A percentile compares a stretch with the other conserved stretches of the same genome.
Evolutionary conservation across 2,329 filamentous ascomycete species (phyloP).

Genomic region (Thelonectria rubi): DNA sequence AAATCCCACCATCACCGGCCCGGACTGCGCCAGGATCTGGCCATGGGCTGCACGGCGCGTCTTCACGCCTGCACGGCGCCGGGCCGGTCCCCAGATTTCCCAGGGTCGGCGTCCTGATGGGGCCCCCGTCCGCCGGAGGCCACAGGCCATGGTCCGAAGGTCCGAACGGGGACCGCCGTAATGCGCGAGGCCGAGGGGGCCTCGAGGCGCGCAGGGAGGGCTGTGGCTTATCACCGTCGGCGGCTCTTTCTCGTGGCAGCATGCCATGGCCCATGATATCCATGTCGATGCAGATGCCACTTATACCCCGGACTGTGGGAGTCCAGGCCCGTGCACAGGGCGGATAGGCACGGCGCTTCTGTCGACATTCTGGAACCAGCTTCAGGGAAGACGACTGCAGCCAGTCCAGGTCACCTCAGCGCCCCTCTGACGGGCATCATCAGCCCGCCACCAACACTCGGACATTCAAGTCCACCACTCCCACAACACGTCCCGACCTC

Average conservation of each 20-base stretch:
- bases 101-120: conserved; percentile 7
- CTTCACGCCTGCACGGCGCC: conserved; percentile 28
- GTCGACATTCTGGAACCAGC: conserved; percentile 40
- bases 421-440: background rate
- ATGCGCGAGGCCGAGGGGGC: conserved; percentile 22
- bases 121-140: conserved; percentile 14
- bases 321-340: conserved; percentile 25
- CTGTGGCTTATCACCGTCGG: conserved; percentile 29
- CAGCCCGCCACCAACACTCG: conserved; percentile 6
- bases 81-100: conserved; percentile 33
- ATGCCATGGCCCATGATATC: conserved; percentile 18
- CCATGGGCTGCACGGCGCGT: conserved; percentile 12
- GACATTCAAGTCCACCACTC: conserved; percentile 14
- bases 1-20: conserved; percentile 28
- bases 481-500: conserved; percentile 13
- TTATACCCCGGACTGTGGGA: conserved; percentile 29
- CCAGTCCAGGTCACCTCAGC: conserved; percentile 25
- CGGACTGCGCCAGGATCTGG: conserved; percentile 18
- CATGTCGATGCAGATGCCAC: conserved; percentile 21
- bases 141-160: conserved; percentile 27
- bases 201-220: conserved; percentile 9
- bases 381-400: conserved; percentile 23
- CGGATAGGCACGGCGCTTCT: conserved; percentile 33
- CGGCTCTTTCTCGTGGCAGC: conserved; percentile 33
- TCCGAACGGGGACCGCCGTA: conserved; percentile 30